Conservation (phyloP, 1,284 basidiomycete genomes). For the Veloboletus limbatus region DNA sequence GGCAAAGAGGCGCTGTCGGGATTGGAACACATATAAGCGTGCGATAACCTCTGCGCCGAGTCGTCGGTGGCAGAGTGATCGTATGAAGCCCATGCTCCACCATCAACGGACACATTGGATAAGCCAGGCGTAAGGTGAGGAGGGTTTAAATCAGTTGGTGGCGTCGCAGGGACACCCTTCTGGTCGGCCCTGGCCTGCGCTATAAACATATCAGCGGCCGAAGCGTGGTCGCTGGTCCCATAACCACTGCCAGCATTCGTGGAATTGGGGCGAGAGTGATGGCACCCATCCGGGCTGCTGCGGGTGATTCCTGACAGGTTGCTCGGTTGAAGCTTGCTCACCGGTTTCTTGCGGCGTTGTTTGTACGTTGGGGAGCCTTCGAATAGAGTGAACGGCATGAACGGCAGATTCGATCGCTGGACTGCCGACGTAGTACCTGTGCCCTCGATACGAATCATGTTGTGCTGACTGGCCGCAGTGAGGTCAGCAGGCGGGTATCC, state of each 20-base stretch:
- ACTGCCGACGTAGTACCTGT: slow-evolving; percentile 23
- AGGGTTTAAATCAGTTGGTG: slow-evolving; percentile 19
- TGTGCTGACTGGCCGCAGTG: slow-evolving; percentile 8
- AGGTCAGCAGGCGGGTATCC: slow-evolving; percentile 5
- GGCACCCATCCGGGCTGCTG: slow-evolving; percentile 24
- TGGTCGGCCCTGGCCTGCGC: slow-evolving; percentile 59
- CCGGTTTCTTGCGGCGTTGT: slow-evolving; percentile 75
- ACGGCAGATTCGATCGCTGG: slow-evolving; percentile 44
- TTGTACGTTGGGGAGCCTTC: slow-evolving; percentile 85
- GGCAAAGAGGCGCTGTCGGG: slow-evolving; percentile 17
- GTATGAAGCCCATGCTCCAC: slow-evolving; percentile 21
- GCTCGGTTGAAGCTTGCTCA: slow-evolving; percentile 33
- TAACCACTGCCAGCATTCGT: slow-evolving; percentile 37
- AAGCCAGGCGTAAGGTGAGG: slow-evolving; percentile 23
- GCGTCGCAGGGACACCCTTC: slow-evolving; percentile 22
- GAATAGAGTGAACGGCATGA: slow-evolving; percentile 72
- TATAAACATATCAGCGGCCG: slow-evolving; percentile 62
- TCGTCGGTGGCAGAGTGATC: slow-evolving; percentile 21
- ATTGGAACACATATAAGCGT: slow-evolving; percentile 16
- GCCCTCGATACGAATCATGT: slow-evolving; percentile 30
- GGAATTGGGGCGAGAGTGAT: slow-evolving; percentile 15
- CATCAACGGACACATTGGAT: slow-evolving; percentile 20
- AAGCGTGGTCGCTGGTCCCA: slow-evolving; percentile 34
- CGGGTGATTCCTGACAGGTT: slow-evolving; percentile 24
- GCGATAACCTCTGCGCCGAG: slow-evolving; percentile 17